A percentile compares a stretch with the other conserved stretches of the same genome.
These are phyloP conservation scores for Nitzschia sp. DNA, from an alignment of 108 stramenopile genomes.

Conservation along the genomic window DNA sequence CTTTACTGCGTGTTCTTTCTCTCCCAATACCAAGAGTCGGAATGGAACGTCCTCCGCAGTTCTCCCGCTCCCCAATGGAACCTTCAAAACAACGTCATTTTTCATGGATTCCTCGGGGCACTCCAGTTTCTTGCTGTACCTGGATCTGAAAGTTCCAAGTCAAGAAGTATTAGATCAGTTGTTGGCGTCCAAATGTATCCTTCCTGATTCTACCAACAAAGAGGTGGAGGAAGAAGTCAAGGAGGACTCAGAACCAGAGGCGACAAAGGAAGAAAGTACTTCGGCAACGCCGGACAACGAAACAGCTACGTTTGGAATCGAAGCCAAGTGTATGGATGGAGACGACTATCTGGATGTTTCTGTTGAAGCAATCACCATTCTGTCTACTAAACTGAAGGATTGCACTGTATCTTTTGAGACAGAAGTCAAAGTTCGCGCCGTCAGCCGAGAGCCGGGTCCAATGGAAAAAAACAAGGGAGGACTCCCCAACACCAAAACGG, in stretches of 20 bases:
- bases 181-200: constrained; percentile 28
- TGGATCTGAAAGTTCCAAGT: constrained; percentile 33
- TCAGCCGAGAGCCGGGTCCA: background rate
- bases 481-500: background rate
- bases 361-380: constrained; percentile 33
- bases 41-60: constrained; percentile 13
- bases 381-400: constrained; percentile 24
- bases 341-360: constrained; percentile 11
- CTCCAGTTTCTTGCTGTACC: constrained; percentile 38
- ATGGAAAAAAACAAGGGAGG: background rate
- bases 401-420: constrained; percentile 25
- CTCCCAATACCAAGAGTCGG: constrained; percentile 7
- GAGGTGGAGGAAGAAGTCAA: background rate
- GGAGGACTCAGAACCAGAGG: background rate
- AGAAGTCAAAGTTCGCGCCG: constrained; percentile 42
- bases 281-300: background rate
- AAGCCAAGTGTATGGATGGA: constrained; percentile 27
- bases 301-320: constrained; percentile 24
- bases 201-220: constrained; percentile 22
- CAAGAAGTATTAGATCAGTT: constrained; percentile 42
- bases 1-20: constrained; percentile 32
- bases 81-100: constrained; percentile 35
- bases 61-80: background rate
- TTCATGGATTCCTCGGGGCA: constrained; percentile 54
- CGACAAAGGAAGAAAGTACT: constrained; percentile 5